These are phyloP conservation scores for Oryza australiensis DNA, from an alignment of 176 grass and related monocot genomes.

Conservation along the genomic window DNA sequence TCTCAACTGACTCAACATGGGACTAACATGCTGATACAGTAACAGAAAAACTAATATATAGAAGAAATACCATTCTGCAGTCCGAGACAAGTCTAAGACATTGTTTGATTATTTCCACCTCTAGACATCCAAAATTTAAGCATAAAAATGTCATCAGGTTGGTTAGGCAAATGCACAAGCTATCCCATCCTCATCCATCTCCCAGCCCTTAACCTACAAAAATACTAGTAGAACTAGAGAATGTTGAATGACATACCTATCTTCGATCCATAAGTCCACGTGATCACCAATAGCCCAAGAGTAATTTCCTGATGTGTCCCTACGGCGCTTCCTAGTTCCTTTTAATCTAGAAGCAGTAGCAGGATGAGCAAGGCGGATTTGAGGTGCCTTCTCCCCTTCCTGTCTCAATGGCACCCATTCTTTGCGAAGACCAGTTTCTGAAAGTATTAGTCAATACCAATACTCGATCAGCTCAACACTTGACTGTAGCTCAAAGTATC, in stretches of 20 bases:
- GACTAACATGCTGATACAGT: neutral
- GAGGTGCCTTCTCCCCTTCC: constrained; percentile 61
- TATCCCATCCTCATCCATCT: neutral
- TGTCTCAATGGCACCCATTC: constrained; percentile 67
- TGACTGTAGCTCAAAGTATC: neutral
- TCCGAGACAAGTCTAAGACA: neutral
- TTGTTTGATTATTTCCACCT: neutral
- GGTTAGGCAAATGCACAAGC: neutral
- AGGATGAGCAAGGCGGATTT: constrained; percentile 68
- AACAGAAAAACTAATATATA: neutral
- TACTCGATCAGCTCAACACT: neutral
- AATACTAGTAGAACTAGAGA: constrained; percentile 24
- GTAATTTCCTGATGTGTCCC: constrained; percentile 65
- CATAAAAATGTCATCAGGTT: neutral
- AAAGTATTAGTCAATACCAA: constrained; percentile 44
- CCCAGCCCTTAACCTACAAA: neutral
- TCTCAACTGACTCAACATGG: neutral
- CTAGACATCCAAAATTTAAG: neutral
- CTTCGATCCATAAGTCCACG: constrained; percentile 74
- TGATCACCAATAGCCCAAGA: constrained; percentile 80
- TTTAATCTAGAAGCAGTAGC: constrained; percentile 61
- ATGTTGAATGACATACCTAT: constrained; percentile 60
- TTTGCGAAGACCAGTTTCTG: constrained; percentile 55
- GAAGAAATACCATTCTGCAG: neutral
- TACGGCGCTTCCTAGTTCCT: constrained; percentile 82